Base-by-base conservation (phyloP, 176 grass and related monocot species). In the Aegilops speltoides region DNA sequence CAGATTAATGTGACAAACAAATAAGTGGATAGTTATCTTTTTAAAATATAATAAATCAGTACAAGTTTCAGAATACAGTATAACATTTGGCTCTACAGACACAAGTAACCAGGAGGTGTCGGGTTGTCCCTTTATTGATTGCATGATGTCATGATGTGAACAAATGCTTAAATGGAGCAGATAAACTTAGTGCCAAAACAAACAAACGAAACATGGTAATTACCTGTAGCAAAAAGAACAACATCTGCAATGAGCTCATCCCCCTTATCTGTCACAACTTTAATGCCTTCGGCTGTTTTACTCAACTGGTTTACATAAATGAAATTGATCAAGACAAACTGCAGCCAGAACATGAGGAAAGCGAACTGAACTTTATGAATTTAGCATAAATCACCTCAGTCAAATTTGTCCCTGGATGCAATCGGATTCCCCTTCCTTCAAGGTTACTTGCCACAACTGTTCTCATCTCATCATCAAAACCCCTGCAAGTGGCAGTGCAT, bases 211-310 rank as follows among this genome's bases (percentile, higher is more conserved):
- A 40, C 4, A 83, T 74, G 3, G 0, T 15, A 64, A 73, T 73
- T 90, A 98, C 97, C 97, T 94, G 97, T 98, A 48, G 97, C 97
- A 89, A 98, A 98, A 64, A 98, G 88, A 85, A 98, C 97, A 83
- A 94, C 92, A 85, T 94, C 97, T 65, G 97, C 92, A 89, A 88
- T 82, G 34, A 98, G 5, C 82, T 96, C 94, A 68, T 98, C 91
- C 66, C 97, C 97, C 56, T 96, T 89, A 82, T 94, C 88, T 32
- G 92, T 88, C 63, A 98, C 82, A 86, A 93, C 97, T 93, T 86
- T 94, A 83, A 98, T 93, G 28, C 94, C 97, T 71, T 91, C 88
- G 2, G 86, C 86, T 32, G 86, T 96, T 93, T 93, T 96, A 59
- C 84, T 89, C 87, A 98, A 88, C 97, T 98, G 88, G 77, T 86